Evolutionary conservation across 1,139 yeast species (phyloP).

Genomic region (Kluyveromyces sp.): DNA sequence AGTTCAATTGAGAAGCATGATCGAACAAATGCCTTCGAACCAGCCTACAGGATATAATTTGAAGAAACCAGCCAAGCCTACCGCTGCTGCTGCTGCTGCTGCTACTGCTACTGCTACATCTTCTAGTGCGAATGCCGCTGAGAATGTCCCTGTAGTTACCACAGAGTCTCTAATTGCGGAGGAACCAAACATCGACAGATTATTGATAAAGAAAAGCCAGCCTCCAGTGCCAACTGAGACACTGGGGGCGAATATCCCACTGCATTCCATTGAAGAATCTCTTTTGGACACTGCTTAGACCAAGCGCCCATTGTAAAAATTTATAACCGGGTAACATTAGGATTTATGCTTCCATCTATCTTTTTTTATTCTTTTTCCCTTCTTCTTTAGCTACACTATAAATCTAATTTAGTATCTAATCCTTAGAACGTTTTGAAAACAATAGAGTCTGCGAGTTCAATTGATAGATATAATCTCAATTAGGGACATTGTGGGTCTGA

Average conservation of each 20-base stretch:
- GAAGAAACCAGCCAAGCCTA: not conserved
- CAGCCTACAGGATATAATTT: not conserved
- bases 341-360: too few relatives aligned
- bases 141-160: too few relatives aligned
- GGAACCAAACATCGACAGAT: not conserved
- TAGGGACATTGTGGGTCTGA: not conserved
- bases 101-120: too few relatives aligned
- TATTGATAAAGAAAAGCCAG: too few relatives aligned
- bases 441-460: too few relatives aligned
- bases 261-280: conserved; percentile 2
- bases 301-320: not conserved
- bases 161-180: not conserved
- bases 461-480: not conserved
- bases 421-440: too few relatives aligned
- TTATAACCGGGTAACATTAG: too few relatives aligned
- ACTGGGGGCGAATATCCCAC: not conserved
- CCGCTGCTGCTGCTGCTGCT: not conserved
- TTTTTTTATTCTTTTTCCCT: too few relatives aligned
- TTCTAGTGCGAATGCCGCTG: too few relatives aligned
- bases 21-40: conserved; percentile 12
- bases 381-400: not conserved
- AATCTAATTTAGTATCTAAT: too few relatives aligned
- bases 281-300: not conserved
- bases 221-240: not conserved
- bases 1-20: conserved; percentile 10